phyloP scores from a whole-genome alignment of 1,139 yeast genomes.

The Kurtzmaniella quercitrusa region DNA sequence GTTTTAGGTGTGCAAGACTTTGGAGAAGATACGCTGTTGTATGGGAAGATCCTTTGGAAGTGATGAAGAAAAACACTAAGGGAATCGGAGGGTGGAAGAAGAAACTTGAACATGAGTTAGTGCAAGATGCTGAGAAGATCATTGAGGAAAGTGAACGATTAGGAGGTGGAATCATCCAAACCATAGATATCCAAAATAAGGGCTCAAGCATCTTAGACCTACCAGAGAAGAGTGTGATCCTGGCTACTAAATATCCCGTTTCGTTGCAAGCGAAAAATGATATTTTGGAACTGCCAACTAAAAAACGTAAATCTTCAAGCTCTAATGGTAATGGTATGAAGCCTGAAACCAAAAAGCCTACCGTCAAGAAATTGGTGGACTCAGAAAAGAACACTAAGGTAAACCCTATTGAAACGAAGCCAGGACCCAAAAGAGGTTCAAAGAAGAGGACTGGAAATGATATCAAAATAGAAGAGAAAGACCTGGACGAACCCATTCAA shows the following conservation, averaged over 20 bases:
- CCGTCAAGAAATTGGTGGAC: not conserved
- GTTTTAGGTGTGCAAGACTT: conserved; percentile 80
- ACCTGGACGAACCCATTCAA: not conserved
- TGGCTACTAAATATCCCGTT: not conserved
- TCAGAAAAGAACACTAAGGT: conserved; percentile 1
- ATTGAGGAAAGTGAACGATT: conserved; percentile 36
- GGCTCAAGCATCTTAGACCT: not conserved
- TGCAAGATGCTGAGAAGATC: conserved; percentile 61
- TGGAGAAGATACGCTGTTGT: conserved; percentile 89
- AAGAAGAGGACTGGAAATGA: conserved; percentile 6
- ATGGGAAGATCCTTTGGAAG: conserved; percentile 84
- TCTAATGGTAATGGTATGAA: not conserved
- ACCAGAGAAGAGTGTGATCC: not conserved
- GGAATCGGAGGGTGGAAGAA: conserved; percentile 50
- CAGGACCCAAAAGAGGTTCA: conserved; percentile 2
- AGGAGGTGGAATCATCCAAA: conserved; percentile 16
- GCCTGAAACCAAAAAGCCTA: not conserved
- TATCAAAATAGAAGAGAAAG: conserved; percentile 1
- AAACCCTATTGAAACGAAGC: not conserved
- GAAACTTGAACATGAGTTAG: conserved; percentile 66
- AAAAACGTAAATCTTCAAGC: not conserved
- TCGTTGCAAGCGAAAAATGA: not conserved
- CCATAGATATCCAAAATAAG: conserved; percentile 2
- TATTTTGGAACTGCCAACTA: not conserved
- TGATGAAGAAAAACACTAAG: conserved; percentile 43